Evolutionary conservation across 345 rosid species (phyloP).

Genomic region (Citrus mangshanensis): DNA sequence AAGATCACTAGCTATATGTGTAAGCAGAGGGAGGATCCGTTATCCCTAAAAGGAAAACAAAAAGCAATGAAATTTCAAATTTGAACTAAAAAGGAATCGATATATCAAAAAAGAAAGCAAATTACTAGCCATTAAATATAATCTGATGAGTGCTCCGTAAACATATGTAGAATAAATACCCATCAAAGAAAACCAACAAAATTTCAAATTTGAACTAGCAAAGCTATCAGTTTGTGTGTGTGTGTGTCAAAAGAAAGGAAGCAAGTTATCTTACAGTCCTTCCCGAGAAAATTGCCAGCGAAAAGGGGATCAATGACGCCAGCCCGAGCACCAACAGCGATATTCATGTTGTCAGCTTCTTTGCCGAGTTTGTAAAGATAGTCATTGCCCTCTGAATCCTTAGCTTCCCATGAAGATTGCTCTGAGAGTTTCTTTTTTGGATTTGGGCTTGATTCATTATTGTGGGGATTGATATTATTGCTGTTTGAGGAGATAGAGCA

Average conservation of each 20-base stretch:
- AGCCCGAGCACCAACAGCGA: constrained; percentile 79
- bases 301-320: constrained; percentile 83
- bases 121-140: background rate
- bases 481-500: constrained; percentile 26
- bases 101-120: background rate
- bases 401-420: constrained; percentile 93
- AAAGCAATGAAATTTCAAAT: background rate
- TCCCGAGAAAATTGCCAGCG: constrained; percentile 81
- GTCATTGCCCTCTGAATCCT: constrained; percentile 71
- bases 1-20: background rate
- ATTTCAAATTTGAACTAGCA: background rate
- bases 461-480: background rate
- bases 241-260: background rate
- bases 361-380: constrained; percentile 81
- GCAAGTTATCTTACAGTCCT: constrained; percentile 51
- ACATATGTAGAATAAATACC: too few relatives aligned
- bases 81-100: background rate
- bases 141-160: too few relatives aligned
- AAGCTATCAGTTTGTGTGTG: too few relatives aligned
- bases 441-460: background rate
- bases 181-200: background rate
- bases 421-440: constrained; percentile 46
- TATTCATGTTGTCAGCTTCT: constrained; percentile 82
- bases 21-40: too few relatives aligned
- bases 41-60: background rate